These are phyloP conservation scores for Knoxdaviesia proteae DNA, from an alignment of 2,329 filamentous ascomycete genomes.

Conservation along the genomic window DNA sequence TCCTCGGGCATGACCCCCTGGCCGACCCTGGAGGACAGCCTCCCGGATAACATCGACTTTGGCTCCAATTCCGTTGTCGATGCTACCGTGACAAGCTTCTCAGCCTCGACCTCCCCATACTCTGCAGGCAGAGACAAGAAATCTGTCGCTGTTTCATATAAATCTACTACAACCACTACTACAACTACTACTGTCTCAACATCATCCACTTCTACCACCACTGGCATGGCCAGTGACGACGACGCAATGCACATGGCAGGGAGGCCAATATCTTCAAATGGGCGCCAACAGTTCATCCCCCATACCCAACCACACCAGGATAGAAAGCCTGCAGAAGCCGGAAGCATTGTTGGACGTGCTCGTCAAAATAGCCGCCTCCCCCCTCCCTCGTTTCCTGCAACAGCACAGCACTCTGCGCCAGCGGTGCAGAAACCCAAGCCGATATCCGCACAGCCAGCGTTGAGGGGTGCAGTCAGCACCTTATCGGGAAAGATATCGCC, in stretches of 20 bases:
- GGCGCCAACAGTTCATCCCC: conserved; percentile 8
- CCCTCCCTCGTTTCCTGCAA: too few species aligned
- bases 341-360: too few species aligned
- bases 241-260: conserved; percentile 46
- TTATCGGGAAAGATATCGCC: too few species aligned
- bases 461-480: too few species aligned
- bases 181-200: too few species aligned
- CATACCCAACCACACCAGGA: too few species aligned
- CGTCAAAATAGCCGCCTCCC: too few species aligned
- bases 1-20: conserved; percentile 4
- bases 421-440: too few species aligned
- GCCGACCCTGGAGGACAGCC: conserved; percentile 3
- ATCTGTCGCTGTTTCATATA: conserved; percentile 28
- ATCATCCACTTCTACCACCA: too few species aligned
- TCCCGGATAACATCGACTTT: neutral
- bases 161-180: conserved; percentile 49
- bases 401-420: too few species aligned
- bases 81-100: conserved; percentile 3
- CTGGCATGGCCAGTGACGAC: conserved; percentile 31
- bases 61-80: conserved; percentile 1
- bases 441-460: too few species aligned
- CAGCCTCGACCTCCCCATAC: conserved; percentile 7
- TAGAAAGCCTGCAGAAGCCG: too few species aligned
- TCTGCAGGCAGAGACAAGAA: conserved; percentile 16
- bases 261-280: conserved; percentile 18